Evolutionary conservation across 495 filamentous ascomycete species (phyloP), one percentile per base, ranked within the genome.

Genomic region (Penicillium fimorum): DNA sequence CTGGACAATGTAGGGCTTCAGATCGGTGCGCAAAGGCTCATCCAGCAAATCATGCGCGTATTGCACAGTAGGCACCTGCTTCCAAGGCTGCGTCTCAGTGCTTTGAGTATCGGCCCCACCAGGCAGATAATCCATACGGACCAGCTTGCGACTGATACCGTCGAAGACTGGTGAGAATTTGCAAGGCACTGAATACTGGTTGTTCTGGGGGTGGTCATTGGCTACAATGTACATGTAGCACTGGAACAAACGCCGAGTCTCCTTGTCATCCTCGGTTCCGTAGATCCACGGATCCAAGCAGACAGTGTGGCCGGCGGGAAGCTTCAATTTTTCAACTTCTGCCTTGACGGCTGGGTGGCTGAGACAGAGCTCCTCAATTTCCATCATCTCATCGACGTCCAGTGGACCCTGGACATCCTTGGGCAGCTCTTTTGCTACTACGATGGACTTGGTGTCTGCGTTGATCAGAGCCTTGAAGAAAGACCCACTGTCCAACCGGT

Each of bases 101-200:
- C 52, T 68, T 18, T 57, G 49, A 7, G 58, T 41, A 56, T 75
- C 71, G 4, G 56, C 56, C 1, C 73, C 75, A 18, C 66, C 67
- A 4, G 79, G 76, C 4, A 80, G 70, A 25, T 74, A 74, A 55
- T 81, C 78, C 64, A 82, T 80, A 10, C 78, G 75, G 35, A 79
- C 82, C 4, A 96, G 80, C 50, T 86, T 78, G 65, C 79, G 79
- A 1, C 81, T 84, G 25, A 80, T 76, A 1, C 81, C 82, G 62
- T 85, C 83, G 40, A 96, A 76, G 18, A 94, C 88, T 0, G 91
- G 90, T 5, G 87, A 91, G 60, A 94, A 87, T 33, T 85, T 79
- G 47, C 91, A 79, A 0, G 91, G 91, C 33, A 89, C 79, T 0
- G 89, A 84, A 68, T 96, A 96, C 60, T 93, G 87, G 64, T 92